Evolutionary conservation across 2,329 filamentous ascomycete species (phyloP).

Genomic region (Gliomastix tumulicola): DNA sequence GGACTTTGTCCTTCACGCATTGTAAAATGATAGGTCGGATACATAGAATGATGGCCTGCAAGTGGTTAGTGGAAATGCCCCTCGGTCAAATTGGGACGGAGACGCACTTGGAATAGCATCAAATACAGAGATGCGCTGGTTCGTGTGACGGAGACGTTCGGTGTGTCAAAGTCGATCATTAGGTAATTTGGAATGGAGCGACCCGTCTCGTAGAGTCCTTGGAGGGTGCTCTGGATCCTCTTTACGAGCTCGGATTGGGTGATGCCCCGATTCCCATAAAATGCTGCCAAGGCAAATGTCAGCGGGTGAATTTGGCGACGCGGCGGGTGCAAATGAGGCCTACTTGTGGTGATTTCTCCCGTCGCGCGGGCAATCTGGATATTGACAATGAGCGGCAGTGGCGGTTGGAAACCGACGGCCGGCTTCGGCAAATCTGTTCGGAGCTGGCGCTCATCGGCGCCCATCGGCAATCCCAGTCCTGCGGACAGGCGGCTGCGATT

Average conservation of each 20-base stretch:
- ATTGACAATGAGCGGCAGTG: constrained; percentile 15
- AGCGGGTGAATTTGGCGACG: no score
- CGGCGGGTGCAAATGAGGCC: no score
- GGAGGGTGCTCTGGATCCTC: constrained; percentile 12
- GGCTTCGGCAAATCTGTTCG: constrained; percentile 14
- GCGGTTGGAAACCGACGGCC: constrained; percentile 14
- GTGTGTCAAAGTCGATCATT: constrained; percentile 13
- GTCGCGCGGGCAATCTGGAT: constrained; percentile 16
- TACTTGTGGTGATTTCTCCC: constrained; percentile 18
- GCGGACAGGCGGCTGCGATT: constrained; percentile 15
- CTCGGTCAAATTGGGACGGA: no score
- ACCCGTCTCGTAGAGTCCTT: constrained; percentile 13
- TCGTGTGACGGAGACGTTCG: constrained; percentile 10
- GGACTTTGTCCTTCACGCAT: constrained; percentile 18
- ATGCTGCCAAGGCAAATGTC: constrained; percentile 5
- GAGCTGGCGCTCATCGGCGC: constrained; percentile 16
- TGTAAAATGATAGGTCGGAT: constrained; percentile 17
- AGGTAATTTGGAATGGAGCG: constrained; percentile 13
- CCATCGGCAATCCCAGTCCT: constrained; percentile 14
- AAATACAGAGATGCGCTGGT: constrained; percentile 17
- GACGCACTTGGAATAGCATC: constrained; percentile 15
- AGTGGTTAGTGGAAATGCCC: not conserved
- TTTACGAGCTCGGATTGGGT: constrained; percentile 16
- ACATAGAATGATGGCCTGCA: constrained; percentile 18
- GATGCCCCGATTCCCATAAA: constrained; percentile 14